phyloP scores from a whole-genome alignment of 116 monocot species.

The Thalassia testudinum region DNA sequence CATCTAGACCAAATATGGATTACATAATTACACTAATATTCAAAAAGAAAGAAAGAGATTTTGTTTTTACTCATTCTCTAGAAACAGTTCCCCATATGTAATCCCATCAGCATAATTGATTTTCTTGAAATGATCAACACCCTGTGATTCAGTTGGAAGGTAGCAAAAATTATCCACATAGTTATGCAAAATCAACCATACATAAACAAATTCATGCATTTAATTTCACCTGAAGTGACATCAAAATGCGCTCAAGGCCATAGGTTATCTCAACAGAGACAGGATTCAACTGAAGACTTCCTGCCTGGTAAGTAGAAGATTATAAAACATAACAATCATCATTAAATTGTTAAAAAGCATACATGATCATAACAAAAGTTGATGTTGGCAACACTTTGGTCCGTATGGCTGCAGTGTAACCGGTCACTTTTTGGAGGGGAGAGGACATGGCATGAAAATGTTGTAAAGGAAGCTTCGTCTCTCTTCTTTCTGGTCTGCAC shows the following conservation, averaged over 20 bases:
- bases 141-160: slow-evolving; percentile 25
- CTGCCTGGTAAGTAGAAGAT: slow-evolving; percentile 37
- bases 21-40: too few relatives aligned
- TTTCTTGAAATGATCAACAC: slow-evolving; percentile 96
- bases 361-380: too few relatives aligned
- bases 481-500: too few relatives aligned
- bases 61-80: slow-evolving; percentile 72
- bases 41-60: neutral
- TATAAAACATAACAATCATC: too few relatives aligned
- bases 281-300: slow-evolving; percentile 76
- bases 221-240: slow-evolving; percentile 77
- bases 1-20: too few relatives aligned
- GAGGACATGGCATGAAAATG: too few relatives aligned
- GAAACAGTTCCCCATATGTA: slow-evolving; percentile 91
- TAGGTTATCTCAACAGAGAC: slow-evolving; percentile 96
- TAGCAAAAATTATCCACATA: too few relatives aligned
- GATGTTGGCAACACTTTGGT: too few relatives aligned
- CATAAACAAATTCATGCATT: neutral
- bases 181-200: neutral
- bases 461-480: too few relatives aligned
- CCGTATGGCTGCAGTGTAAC: too few relatives aligned
- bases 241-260: slow-evolving; percentile 90
- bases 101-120: slow-evolving; percentile 85
- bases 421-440: too few relatives aligned
- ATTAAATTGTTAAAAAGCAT: too few relatives aligned